phyloP scores from a whole-genome alignment of 306 rosid genomes.

The Erythrophleum fordii region DNA sequence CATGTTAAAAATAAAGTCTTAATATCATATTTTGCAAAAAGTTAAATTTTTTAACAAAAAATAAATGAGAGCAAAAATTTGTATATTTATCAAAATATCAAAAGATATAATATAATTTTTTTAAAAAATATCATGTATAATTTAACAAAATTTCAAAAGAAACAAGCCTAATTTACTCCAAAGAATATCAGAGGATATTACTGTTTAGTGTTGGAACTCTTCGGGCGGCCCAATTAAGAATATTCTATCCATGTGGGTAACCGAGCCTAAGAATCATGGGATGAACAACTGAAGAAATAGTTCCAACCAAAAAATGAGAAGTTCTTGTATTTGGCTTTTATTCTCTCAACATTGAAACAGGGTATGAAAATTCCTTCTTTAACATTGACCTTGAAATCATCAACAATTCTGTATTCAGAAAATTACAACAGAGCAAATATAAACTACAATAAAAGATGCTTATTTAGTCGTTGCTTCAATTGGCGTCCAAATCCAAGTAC shows the following conservation, averaged over 20 bases:
- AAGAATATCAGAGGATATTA: too few species aligned
- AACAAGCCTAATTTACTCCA: too few species aligned
- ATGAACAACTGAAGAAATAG: background rate
- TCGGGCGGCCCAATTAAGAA: background rate
- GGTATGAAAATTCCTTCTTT: background rate
- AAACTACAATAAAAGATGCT: background rate
- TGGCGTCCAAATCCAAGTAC: conserved; percentile 69
- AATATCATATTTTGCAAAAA: too few species aligned
- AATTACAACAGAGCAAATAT: background rate
- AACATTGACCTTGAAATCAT: background rate
- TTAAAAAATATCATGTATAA: too few species aligned
- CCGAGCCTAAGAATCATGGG: background rate
- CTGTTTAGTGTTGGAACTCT: background rate
- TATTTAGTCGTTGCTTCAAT: conserved; percentile 31
- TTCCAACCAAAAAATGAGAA: background rate
- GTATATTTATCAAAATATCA: too few species aligned
- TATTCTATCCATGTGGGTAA: background rate
- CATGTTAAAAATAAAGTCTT: too few species aligned
- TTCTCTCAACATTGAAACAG: background rate
- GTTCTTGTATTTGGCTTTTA: background rate
- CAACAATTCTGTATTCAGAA: background rate
- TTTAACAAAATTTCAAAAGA: too few species aligned
- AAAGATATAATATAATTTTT: too few species aligned
- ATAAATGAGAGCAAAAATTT: too few species aligned
- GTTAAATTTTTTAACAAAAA: too few species aligned